Percentiles rank a stretch among this genome's conserved stretches.
Evolutionary conservation across 345 rosid genomes (phyloP).

Genomic region (Capsella bursapastoris): DNA sequence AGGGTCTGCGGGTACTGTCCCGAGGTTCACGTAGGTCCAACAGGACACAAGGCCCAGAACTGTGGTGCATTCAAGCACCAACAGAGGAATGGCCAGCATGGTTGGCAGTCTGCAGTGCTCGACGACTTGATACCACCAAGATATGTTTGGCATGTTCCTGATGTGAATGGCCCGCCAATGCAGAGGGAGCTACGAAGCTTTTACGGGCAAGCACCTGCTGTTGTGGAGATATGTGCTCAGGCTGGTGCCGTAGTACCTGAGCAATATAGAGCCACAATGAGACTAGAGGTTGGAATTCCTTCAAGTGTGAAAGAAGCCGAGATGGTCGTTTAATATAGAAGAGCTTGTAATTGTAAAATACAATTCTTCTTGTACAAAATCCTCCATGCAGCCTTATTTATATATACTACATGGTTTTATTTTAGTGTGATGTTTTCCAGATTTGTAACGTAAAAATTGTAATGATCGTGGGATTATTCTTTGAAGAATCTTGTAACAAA

Average conservation of each 20-base stretch:
- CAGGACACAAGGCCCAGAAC: conserved; percentile 93
- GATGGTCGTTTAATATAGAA: conserved; percentile 78
- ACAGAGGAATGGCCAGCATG: conserved; percentile 94
- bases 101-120: conserved; percentile 90
- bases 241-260: conserved; percentile 84
- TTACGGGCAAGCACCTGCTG: conserved; percentile 93
- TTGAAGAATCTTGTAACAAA: not conserved
- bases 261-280: conserved; percentile 84
- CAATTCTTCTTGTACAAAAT: conserved; percentile 34
- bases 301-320: conserved; percentile 76
- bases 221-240: conserved; percentile 86
- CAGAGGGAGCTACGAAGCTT: conserved; percentile 68
- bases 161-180: conserved; percentile 69
- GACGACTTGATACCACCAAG: conserved; percentile 92
- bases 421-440: not conserved
- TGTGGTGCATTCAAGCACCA: conserved; percentile 97
- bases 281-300: conserved; percentile 92
- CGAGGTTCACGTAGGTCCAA: conserved; percentile 85
- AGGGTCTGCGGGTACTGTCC: conserved; percentile 99
- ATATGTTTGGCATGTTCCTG: conserved; percentile 95
- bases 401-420: not conserved
- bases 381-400: not conserved
- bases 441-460: too few relatives aligned
- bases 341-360: not conserved
- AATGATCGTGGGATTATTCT: conserved; percentile 2